Evolutionary conservation across 2,329 filamentous ascomycete species (phyloP).

Genomic region (Sporothrix pallida): DNA sequence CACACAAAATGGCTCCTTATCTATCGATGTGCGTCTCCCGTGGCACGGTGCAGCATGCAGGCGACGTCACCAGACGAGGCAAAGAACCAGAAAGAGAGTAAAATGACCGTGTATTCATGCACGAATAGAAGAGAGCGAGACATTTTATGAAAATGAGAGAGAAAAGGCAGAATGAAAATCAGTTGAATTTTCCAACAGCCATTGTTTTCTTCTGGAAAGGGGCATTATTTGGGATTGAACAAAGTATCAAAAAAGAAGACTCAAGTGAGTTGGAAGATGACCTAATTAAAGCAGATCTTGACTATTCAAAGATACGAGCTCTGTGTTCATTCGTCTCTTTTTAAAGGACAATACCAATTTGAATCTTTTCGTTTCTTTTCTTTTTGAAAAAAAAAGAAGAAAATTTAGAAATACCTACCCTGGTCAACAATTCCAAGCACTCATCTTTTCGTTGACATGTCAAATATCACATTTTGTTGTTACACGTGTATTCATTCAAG

Average conservation of each 20-base stretch:
- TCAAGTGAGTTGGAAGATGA: background rate
- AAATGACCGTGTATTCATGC: background rate
- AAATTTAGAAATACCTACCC: no score
- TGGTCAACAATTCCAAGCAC: background rate
- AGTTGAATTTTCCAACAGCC: background rate
- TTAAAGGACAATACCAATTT: no score
- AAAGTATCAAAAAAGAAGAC: background rate
- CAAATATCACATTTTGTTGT: slow-evolving; percentile 12
- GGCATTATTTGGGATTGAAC: background rate
- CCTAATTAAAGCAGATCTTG: no score
- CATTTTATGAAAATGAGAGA: background rate
- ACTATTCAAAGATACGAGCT: no score
- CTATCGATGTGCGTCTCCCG: slow-evolving; percentile 17
- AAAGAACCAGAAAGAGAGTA: background rate
- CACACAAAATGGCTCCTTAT: slow-evolving; percentile 2
- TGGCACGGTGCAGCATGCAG: slow-evolving; percentile 13
- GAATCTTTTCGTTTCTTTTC: background rate
- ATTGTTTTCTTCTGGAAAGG: background rate
- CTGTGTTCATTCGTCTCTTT: no score
- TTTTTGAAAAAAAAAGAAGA: background rate
- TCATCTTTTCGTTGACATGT: background rate
- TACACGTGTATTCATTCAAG: background rate
- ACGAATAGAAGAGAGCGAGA: slow-evolving; percentile 1
- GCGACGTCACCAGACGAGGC: slow-evolving; percentile 26
- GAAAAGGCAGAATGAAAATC: background rate